A percentile compares a stretch with the other conserved stretches of the same genome.
Conservation (phyloP, 345 rosid species). For the Draba incana region DNA sequence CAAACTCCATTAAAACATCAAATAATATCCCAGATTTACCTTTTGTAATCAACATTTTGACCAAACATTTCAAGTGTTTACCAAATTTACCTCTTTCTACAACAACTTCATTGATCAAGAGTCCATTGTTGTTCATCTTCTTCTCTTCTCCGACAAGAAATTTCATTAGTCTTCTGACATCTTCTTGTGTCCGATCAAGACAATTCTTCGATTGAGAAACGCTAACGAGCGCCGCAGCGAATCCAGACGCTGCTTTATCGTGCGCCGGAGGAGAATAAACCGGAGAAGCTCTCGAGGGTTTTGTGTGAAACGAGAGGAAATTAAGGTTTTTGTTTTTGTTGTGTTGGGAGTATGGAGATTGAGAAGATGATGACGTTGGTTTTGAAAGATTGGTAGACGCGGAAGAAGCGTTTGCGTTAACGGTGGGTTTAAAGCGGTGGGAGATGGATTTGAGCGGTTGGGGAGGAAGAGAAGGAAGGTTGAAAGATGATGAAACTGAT, state of each 20-base stretch:
- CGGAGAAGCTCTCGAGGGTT: conserved; percentile 22
- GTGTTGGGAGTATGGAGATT: conserved; percentile 29
- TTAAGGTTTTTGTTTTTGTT: conserved; percentile 8
- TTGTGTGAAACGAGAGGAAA: conserved; percentile 24
- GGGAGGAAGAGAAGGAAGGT: conserved; percentile 46
- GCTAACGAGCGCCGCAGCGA: conserved; percentile 75
- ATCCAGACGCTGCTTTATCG: conserved; percentile 62
- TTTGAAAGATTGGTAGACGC: conserved; percentile 32
- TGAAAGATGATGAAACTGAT: conserved; percentile 55
- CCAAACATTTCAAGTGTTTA: conserved; percentile 49
- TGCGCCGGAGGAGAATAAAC: conserved; percentile 39
- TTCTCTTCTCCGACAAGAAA: conserved; percentile 48
- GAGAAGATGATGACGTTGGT: conserved; percentile 34
- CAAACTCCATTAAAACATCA: conserved; percentile 65
- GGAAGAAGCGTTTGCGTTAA: conserved; percentile 41
- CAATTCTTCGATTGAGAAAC: conserved; percentile 54
- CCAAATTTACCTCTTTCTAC: conserved; percentile 48
- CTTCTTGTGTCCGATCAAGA: conserved; percentile 49
- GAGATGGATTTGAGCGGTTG: conserved; percentile 32
- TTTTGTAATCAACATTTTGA: conserved; percentile 58
- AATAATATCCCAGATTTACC: conserved; percentile 49
- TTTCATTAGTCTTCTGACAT: conserved; percentile 49
- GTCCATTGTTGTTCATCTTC: conserved; percentile 36
- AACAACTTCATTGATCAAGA: conserved; percentile 48
- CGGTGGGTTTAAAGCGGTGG: conserved; percentile 28